Conservation (phyloP, 345 rosid species). For the Gossypium ekmanianum region DNA sequence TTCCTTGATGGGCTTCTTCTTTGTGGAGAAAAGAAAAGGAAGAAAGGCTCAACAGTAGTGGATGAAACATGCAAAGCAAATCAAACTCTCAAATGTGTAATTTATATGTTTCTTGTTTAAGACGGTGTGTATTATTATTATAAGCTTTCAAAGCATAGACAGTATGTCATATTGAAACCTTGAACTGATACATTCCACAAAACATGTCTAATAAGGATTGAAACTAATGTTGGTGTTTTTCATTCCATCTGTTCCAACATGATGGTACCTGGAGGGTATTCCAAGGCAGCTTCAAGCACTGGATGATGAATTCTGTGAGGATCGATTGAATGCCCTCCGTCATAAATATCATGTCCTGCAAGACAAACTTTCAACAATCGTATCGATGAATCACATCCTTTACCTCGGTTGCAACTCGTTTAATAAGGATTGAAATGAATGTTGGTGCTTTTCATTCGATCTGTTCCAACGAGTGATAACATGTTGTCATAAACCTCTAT, state of each 20-base stretch:
- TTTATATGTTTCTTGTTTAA: not conserved
- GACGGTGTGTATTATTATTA: not conserved
- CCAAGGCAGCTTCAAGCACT: not conserved
- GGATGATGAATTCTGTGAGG: not conserved
- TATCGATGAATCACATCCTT: not conserved
- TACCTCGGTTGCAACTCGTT: not conserved
- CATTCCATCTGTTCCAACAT: too few relatives aligned
- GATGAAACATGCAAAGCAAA: not conserved
- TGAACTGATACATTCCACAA: too few relatives aligned
- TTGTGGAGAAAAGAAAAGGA: slow-evolving; percentile 47
- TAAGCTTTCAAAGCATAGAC: not conserved
- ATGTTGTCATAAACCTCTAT: slow-evolving; percentile 67
- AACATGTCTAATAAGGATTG: too few relatives aligned
- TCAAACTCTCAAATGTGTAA: not conserved
- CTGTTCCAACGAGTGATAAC: slow-evolving; percentile 58
- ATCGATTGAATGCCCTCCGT: not conserved
- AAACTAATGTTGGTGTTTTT: too few relatives aligned
- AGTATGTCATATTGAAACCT: too few relatives aligned
- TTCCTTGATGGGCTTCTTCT: slow-evolving; percentile 48
- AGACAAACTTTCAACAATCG: not conserved
- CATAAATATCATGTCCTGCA: not conserved
- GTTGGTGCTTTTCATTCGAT: slow-evolving; percentile 53
- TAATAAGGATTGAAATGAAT: slow-evolving; percentile 27
- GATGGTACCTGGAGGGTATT: not conserved
- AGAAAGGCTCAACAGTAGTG: slow-evolving; percentile 22